A percentile compares a stretch with the other conserved stretches of the same genome.
phyloP scores from a whole-genome alignment of 1,284 basidiomycete genomes.

The Cryptococcus sp. region DNA sequence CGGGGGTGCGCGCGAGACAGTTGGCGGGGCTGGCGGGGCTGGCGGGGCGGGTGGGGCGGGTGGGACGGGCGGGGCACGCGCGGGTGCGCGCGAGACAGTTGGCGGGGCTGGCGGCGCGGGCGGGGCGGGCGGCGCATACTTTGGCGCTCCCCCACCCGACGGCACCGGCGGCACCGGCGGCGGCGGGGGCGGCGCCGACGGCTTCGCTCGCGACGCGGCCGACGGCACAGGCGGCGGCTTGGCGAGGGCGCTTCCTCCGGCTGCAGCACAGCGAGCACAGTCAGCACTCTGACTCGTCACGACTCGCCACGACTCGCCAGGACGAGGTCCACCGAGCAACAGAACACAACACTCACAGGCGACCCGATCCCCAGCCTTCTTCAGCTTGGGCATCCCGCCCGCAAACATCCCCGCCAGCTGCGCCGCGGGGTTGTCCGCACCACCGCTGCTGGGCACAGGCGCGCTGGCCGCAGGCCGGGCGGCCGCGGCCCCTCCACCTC shows the following conservation, averaged over 20 bases:
- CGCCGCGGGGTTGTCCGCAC: constrained; percentile 52
- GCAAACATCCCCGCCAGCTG: constrained; percentile 83
- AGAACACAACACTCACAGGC: constrained; percentile 4
- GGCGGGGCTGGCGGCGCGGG: constrained; percentile 16
- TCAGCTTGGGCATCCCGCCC: constrained; percentile 84
- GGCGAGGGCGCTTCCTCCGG: constrained; percentile 21
- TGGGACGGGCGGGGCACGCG: constrained; percentile 18
- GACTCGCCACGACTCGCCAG: neutral
- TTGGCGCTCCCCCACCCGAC: constrained; percentile 15
- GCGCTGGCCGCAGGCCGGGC: constrained; percentile 7
- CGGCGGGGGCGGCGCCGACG: constrained; percentile 17
- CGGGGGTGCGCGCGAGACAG: constrained; percentile 18
- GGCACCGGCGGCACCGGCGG: constrained; percentile 19
- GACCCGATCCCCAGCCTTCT: constrained; percentile 60
- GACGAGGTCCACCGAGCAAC: neutral
- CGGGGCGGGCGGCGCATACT: constrained; percentile 21
- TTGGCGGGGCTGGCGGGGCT: constrained; percentile 13
- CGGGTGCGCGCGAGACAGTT: constrained; percentile 16
- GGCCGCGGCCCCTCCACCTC: constrained; percentile 47
- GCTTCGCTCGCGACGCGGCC: constrained; percentile 12
- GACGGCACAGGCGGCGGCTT: constrained; percentile 29
- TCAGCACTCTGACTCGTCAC: no score
- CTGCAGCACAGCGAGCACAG: constrained; percentile 3
- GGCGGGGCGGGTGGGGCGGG: constrained; percentile 22
- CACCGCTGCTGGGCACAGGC: constrained; percentile 14